phyloP scores from a whole-genome alignment of 106 monocot species.

The Dendrobium catenatum region DNA sequence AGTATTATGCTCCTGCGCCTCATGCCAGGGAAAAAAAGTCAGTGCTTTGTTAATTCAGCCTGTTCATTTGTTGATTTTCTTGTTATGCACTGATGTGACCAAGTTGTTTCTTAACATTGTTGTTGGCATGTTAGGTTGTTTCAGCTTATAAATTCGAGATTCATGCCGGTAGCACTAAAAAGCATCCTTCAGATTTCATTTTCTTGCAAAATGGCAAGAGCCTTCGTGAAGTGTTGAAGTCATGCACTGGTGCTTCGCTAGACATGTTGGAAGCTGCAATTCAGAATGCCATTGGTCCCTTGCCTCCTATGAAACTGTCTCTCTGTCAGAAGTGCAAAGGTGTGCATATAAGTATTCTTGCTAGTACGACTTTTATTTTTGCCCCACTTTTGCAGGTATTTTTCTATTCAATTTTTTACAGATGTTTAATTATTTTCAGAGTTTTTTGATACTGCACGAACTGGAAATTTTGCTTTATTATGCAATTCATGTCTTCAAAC shows the following conservation, averaged over 20 bases:
- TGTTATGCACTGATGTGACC: not conserved
- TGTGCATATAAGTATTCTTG: not conserved
- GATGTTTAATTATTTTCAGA: constrained; percentile 18
- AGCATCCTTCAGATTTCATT: constrained; percentile 84
- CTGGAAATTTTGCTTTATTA: constrained; percentile 38
- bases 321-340: constrained; percentile 46
- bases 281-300: constrained; percentile 46
- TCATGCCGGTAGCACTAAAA: constrained; percentile 90
- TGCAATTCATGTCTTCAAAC: constrained; percentile 45
- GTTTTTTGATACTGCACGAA: constrained; percentile 21
- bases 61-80: not conserved
- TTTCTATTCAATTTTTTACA: constrained; percentile 11
- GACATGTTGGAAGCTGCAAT: constrained; percentile 66
- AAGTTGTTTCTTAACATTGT: constrained; percentile 8
- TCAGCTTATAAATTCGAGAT: constrained; percentile 75
- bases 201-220: constrained; percentile 77
- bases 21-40: constrained; percentile 66
- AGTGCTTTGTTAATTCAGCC: constrained; percentile 10
- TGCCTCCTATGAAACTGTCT: constrained; percentile 16
- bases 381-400: not conserved
- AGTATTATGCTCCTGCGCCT: constrained; percentile 75
- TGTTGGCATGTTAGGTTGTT: constrained; percentile 40
- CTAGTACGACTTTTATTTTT: not conserved
- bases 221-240: constrained; percentile 63
- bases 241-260: constrained; percentile 52